A percentile compares a stretch with the other conserved stretches of the same genome.
phyloP scores from a whole-genome alignment of 345 rosid genomes.

The Crucihimalaya himalaica region DNA sequence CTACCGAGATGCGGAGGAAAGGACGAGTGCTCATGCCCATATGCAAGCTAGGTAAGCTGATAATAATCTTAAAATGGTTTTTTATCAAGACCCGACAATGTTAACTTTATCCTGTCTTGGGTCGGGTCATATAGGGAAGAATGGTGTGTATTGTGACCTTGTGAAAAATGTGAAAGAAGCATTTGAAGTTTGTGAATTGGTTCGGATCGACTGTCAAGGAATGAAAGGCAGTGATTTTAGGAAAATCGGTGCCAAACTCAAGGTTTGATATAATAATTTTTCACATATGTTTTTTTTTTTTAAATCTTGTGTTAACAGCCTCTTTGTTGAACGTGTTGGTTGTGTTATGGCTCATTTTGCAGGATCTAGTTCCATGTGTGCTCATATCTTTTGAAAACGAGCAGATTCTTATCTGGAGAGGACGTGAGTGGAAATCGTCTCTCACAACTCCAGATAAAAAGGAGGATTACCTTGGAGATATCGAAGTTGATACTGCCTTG shows the following conservation, averaged over 20 bases:
- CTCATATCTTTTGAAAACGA: conserved; percentile 77
- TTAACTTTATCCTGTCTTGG: neutral
- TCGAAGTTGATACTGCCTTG: conserved; percentile 32
- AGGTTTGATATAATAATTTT: conserved; percentile 51
- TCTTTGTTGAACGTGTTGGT: neutral
- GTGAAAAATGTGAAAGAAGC: conserved; percentile 74
- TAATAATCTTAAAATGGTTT: neutral
- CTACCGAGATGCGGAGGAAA: conserved; percentile 72
- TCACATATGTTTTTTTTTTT: neutral
- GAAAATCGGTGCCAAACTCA: conserved; percentile 91
- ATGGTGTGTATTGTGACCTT: conserved; percentile 77
- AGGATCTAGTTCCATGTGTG: conserved; percentile 92
- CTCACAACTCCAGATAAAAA: conserved; percentile 41
- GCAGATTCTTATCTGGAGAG: conserved; percentile 87
- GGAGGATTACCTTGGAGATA: conserved; percentile 34
- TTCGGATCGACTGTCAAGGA: conserved; percentile 77
- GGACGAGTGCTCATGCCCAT: conserved; percentile 75
- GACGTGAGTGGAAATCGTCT: conserved; percentile 70
- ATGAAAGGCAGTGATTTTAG: conserved; percentile 73
- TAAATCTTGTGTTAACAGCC: neutral
- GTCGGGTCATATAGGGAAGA: conserved; percentile 58
- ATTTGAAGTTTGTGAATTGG: conserved; percentile 91
- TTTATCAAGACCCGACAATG: neutral
- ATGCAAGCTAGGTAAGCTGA: conserved; percentile 68
- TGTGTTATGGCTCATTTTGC: conserved; percentile 30